Conservation (phyloP, 768 basidiomycete species). For the Porphyrellus cyaneotinctus region DNA sequence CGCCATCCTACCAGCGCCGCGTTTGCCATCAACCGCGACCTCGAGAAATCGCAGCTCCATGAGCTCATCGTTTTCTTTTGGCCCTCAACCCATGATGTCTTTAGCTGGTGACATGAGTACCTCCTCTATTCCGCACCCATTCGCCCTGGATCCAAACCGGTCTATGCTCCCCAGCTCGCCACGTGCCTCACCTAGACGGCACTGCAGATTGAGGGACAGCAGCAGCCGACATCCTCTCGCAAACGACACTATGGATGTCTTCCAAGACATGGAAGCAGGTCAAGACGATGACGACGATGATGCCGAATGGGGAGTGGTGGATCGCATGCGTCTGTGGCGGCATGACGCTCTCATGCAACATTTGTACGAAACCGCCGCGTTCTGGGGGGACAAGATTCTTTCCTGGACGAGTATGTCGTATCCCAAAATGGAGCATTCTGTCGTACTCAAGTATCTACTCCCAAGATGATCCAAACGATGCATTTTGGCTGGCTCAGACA, state of each 20-base stretch:
- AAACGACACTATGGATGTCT: conserved; percentile 70
- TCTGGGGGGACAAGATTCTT: conserved; percentile 98
- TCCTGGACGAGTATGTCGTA: conserved; percentile 84
- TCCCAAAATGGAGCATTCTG: conserved; percentile 4
- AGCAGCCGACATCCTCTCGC: conserved; percentile 66
- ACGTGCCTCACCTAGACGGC: conserved; percentile 59
- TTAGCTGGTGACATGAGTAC: conserved; percentile 65
- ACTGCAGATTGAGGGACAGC: conserved; percentile 52
- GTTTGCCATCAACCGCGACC: conserved; percentile 49
- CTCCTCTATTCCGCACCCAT: conserved; percentile 49
- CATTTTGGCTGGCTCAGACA: conserved; percentile 98
- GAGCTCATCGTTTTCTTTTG: conserved; percentile 80
- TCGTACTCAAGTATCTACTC: conserved; percentile 1
- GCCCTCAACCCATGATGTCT: conserved; percentile 70
- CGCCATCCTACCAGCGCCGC: conserved; percentile 45
- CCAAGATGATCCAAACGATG: conserved; percentile 92
- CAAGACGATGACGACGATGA: conserved; percentile 58
- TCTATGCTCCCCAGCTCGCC: conserved; percentile 75
- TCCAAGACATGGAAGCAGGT: conserved; percentile 61
- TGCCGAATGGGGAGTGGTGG: conserved; percentile 78
- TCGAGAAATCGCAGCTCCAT: conserved; percentile 64
- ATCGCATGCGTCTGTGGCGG: conserved; percentile 94
- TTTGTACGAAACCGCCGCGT: conserved; percentile 92
- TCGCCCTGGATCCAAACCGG: conserved; percentile 73
- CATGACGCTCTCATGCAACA: conserved; percentile 99